These are phyloP conservation scores for Gliomastix tumulicola DNA, from an alignment of 2,329 filamentous ascomycete species.

Conservation along the genomic window DNA sequence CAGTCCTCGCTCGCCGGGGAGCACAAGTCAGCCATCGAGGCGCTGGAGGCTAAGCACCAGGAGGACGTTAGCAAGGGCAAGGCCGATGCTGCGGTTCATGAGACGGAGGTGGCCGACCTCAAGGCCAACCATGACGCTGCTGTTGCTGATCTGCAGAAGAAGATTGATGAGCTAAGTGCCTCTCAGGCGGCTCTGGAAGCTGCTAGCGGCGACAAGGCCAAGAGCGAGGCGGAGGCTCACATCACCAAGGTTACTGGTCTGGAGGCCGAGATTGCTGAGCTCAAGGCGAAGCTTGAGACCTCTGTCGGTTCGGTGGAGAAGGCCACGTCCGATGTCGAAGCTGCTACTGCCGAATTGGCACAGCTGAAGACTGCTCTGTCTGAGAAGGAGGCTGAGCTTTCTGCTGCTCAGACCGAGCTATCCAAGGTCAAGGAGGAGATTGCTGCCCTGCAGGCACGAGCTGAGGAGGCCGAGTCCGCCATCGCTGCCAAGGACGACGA, in stretches of 20 bases:
- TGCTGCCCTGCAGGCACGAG: conserved; percentile 38
- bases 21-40: conserved; percentile 38
- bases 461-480: conserved; percentile 39
- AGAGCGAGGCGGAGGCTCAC: conserved; percentile 36
- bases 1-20: conserved; percentile 40
- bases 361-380: conserved; percentile 31
- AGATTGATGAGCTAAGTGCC: conserved; percentile 44
- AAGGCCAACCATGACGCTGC: conserved; percentile 41
- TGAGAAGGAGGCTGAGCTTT: conserved; percentile 37
- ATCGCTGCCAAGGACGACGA: conserved; percentile 38
- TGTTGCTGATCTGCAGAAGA: conserved; percentile 42
- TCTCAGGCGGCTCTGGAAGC: conserved; percentile 37
- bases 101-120: conserved; percentile 41
- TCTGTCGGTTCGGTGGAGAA: conserved; percentile 36
- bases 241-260: conserved; percentile 39
- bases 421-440: conserved; percentile 37
- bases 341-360: conserved; percentile 29
- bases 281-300: conserved; percentile 39
- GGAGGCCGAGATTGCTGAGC: conserved; percentile 43
- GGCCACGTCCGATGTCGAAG: conserved; percentile 35
- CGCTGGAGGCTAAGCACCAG: conserved; percentile 46
- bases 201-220: conserved; percentile 34
- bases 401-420: conserved; percentile 29
- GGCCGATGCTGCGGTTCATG: conserved; percentile 35
- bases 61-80: conserved; percentile 40